Conservation (phyloP, 257 asterid genomes). For the Solanum chilense region DNA sequence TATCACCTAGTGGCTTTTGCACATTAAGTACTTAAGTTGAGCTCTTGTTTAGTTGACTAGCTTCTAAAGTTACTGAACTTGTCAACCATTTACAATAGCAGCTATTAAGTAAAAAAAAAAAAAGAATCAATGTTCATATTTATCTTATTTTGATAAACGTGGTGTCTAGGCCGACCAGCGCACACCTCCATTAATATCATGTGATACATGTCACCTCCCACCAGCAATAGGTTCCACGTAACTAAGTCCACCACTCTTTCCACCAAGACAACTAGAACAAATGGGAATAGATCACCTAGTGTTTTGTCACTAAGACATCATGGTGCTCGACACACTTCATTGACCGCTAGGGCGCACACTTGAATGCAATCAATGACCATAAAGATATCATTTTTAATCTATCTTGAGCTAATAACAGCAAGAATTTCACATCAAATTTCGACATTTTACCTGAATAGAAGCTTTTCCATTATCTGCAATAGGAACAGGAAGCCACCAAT, state of each 20-base stretch:
- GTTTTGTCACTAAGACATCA: neutral
- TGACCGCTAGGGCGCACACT: neutral
- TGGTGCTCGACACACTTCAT: neutral
- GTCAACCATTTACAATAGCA: neutral
- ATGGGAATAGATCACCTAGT: too few relatives aligned
- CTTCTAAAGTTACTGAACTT: neutral
- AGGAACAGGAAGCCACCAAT: conserved; percentile 51
- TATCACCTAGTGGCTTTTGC: neutral
- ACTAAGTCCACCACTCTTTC: neutral
- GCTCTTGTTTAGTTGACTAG: neutral
- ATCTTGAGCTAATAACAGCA: neutral
- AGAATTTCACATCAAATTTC: neutral
- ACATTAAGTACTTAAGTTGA: neutral
- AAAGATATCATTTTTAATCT: neutral
- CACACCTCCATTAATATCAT: neutral
- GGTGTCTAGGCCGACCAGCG: neutral
- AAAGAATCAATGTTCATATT: neutral
- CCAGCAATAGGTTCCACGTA: neutral
- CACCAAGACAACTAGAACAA: too few relatives aligned
- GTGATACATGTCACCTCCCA: neutral
- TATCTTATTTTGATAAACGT: neutral
- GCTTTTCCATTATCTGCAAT: conserved; percentile 73
- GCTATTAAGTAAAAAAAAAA: neutral
- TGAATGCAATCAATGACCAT: neutral
- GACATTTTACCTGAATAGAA: conserved; percentile 44